Evolutionary conservation across 192 early-diverging fungal genomes (phyloP).

Genomic region (Coemansia sp.): DNA sequence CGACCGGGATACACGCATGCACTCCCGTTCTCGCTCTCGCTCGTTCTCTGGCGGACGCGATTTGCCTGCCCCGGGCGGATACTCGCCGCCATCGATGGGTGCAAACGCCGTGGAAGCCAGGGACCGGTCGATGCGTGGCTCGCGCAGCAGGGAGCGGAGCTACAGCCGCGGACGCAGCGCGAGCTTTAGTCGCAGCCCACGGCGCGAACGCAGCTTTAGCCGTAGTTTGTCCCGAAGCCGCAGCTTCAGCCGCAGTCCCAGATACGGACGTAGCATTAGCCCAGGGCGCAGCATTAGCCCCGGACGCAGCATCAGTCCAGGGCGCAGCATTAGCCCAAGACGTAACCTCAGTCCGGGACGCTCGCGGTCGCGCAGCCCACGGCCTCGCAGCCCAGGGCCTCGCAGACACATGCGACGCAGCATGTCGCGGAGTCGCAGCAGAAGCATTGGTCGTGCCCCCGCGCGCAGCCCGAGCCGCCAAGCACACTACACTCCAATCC

Average conservation of each 20-base stretch:
- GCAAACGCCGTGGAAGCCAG: not conserved
- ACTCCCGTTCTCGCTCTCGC: slow-evolving; percentile 13
- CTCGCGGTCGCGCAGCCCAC: slow-evolving; percentile 5
- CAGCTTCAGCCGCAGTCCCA: slow-evolving; percentile 13
- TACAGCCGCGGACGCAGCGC: slow-evolving; percentile 12
- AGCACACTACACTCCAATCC: too few species aligned
- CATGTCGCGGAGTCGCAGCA: slow-evolving; percentile 10
- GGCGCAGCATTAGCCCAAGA: too few species aligned
- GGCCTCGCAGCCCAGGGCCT: slow-evolving; percentile 29
- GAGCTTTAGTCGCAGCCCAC: slow-evolving; percentile 17
- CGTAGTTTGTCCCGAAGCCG: slow-evolving; percentile 13
- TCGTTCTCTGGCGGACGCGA: slow-evolving; percentile 24
- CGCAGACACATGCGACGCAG: slow-evolving; percentile 1
- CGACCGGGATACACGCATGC: slow-evolving; percentile 8
- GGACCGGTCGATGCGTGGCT: not conserved
- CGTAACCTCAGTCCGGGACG: too few species aligned
- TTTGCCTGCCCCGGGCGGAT: slow-evolving; percentile 11
- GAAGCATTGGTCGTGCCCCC: slow-evolving; percentile 3
- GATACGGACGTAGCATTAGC: not conserved
- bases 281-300: too few species aligned
- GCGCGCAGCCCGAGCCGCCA: too few species aligned
- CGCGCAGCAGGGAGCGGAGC: slow-evolving; percentile 15
- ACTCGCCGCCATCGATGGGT: slow-evolving; percentile 30
- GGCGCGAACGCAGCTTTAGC: not conserved
- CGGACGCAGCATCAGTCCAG: too few species aligned